These are phyloP conservation scores for Viola pubescens DNA, from an alignment of 441 rosid genomes.

Conservation along the genomic window DNA sequence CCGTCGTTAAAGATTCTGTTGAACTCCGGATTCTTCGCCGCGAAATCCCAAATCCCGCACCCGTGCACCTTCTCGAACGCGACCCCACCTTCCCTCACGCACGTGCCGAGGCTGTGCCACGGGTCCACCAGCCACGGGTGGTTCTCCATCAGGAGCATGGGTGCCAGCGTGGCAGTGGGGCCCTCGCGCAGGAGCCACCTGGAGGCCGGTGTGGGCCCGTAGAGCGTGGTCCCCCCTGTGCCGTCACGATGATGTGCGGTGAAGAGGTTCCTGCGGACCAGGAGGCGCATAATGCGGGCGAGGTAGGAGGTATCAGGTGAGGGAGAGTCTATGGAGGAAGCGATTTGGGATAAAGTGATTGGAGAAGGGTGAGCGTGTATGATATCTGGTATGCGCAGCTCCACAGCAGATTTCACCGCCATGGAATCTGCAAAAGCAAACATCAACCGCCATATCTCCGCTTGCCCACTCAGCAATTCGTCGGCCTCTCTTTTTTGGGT, in stretches of 20 bases:
- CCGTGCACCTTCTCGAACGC: conserved; percentile 37
- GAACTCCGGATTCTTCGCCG: conserved; percentile 20
- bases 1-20: conserved; percentile 27
- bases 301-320: conserved; percentile 25
- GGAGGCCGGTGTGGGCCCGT: conserved; percentile 22
- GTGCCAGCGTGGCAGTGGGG: conserved; percentile 21
- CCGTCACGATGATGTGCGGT: conserved; percentile 7
- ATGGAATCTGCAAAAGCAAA: conserved; percentile 27
- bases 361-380: conserved; percentile 28
- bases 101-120: conserved; percentile 26
- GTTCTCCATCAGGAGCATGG: conserved; percentile 19
- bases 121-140: conserved; percentile 19
- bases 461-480: conserved; percentile 23
- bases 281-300: conserved; percentile 33
- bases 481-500: background rate
- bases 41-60: conserved; percentile 31
- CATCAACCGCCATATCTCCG: conserved; percentile 20
- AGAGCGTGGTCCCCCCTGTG: conserved; percentile 18
- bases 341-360: conserved; percentile 29
- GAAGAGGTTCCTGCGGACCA: conserved; percentile 29
- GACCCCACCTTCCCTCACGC: conserved; percentile 32
- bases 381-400: conserved; percentile 35
- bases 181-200: conserved; percentile 26
- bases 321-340: conserved; percentile 11
- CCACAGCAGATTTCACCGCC: conserved; percentile 34